Base-by-base conservation (phyloP, 2,329 filamentous ascomycete species). In the Sclerotinia nivalis region DNA sequence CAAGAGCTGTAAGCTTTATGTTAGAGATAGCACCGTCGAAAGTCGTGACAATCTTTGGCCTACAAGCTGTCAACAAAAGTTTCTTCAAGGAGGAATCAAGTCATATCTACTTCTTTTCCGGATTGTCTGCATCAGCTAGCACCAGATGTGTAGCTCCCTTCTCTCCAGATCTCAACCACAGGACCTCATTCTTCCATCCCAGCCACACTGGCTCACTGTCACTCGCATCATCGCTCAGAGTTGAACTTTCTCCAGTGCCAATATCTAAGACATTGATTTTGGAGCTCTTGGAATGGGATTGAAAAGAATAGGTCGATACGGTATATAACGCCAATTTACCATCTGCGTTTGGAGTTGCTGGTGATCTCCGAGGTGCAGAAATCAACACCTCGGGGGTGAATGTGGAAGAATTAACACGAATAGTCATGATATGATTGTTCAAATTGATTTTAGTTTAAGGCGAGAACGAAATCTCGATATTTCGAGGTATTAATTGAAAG, bases 351-450 rank as follows among this genome's bases (percentile, higher is more conserved):
- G 92, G 91, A 0, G 88, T 79, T 61, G 88, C 91, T 22, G 88
- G 79, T 15, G 90, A 91, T 61, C 92, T 88, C 69, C 92, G 56
- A 60, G 56, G 56, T 28, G 56, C 37, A 28, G 89, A 89, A 76
- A 96, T 86, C 70, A 96, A 84, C 74, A 92, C 90, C 83, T 93
- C 87, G 6, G 91, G 91, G 13, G 90, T 93, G 81, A 94, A 92
- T 74, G 89, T 90, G 74, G 84, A 83, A 13, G 89, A 89, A 74
- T 85, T 85, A 77, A 91, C 89, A 74, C 85, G 85, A 77, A 92
- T 85, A 10, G 90, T 92, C 91, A 65, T 64, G 60, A 18, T 34
- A 18, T 62, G 43, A 61, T 25, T 45, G 58, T 47, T 28, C 28
- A 34, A 37, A 22, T 25, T 50, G 13, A 7, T 25, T 64, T n/a